phyloP scores from a whole-genome alignment of 2,329 filamentous ascomycete species.

The Aspergillus sp. region DNA sequence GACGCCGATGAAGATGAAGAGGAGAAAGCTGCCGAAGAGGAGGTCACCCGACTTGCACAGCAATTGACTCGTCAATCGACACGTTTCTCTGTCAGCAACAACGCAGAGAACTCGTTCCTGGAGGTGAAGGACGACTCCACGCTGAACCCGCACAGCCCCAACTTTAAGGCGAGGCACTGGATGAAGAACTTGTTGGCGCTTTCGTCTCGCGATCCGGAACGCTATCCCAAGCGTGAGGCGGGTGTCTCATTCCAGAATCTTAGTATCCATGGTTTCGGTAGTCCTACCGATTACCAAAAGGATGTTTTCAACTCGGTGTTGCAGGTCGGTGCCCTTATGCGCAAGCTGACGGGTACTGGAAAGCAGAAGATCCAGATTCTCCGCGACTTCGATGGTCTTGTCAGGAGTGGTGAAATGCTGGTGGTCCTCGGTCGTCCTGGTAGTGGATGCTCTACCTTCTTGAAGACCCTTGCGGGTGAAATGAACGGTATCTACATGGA shows the following conservation, averaged over 20 bases:
- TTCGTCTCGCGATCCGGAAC: conserved; percentile 53
- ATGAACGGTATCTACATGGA: conserved; percentile 79
- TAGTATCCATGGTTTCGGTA: conserved; percentile 68
- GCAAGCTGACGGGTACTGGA: conserved; percentile 36
- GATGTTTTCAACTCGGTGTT: conserved; percentile 43
- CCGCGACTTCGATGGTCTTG: conserved; percentile 63
- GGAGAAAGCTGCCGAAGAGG: conserved; percentile 30
- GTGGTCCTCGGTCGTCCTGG: conserved; percentile 57
- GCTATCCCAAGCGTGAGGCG: conserved; percentile 57
- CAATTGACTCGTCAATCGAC: conserved; percentile 41
- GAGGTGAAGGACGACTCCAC: conserved; percentile 35
- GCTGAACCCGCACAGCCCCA: conserved; percentile 48
- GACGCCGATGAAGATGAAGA: conserved; percentile 26
- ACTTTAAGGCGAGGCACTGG: conserved; percentile 52
- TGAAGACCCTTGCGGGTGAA: conserved; percentile 83
- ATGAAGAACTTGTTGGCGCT: conserved; percentile 50
- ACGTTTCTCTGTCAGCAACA: conserved; percentile 25
- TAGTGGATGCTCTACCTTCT: conserved; percentile 73
- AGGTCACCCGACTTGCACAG: conserved; percentile 38
- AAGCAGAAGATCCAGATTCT: conserved; percentile 62
- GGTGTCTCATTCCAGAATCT: conserved; percentile 69
- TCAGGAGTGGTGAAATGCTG: conserved; percentile 60
- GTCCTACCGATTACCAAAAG: conserved; percentile 67
- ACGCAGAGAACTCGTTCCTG: conserved; percentile 40
- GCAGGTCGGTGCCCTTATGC: conserved; percentile 37